These are phyloP conservation scores for Citrullus amarus DNA, from an alignment of 306 rosid genomes.

Conservation along the genomic window DNA sequence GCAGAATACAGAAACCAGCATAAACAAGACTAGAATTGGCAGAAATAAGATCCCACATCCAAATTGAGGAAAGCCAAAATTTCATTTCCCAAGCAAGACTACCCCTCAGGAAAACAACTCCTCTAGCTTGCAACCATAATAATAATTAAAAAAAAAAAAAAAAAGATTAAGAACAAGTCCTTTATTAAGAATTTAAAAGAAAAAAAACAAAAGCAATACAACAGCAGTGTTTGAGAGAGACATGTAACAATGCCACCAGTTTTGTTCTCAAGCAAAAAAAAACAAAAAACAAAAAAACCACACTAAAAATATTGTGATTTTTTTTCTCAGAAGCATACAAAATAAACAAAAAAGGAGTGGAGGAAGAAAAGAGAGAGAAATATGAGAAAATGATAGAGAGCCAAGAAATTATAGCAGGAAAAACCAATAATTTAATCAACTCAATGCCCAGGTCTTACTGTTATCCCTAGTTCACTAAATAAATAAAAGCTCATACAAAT, in stretches of 20 bases:
- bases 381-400: not conserved
- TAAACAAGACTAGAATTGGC: not conserved
- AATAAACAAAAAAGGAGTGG: not conserved
- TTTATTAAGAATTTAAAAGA: not conserved
- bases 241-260: not conserved
- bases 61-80: not conserved
- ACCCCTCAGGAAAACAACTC: not conserved
- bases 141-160: not conserved
- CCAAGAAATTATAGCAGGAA: not conserved
- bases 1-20: not conserved
- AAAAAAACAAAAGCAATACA: not conserved
- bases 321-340: not conserved
- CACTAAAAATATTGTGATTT: not conserved
- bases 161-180: not conserved
- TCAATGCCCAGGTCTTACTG: not conserved
- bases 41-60: not conserved
- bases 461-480: not conserved
- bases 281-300: not conserved
- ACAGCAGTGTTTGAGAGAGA: not conserved
- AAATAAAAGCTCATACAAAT: not conserved
- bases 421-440: not conserved
- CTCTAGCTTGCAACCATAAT: not conserved
- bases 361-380: not conserved
- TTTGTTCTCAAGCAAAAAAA: not conserved
- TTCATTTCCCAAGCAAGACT: not conserved